Base-by-base conservation (phyloP, 2,329 filamentous ascomycete genomes). In the Alternaria sp. region DNA sequence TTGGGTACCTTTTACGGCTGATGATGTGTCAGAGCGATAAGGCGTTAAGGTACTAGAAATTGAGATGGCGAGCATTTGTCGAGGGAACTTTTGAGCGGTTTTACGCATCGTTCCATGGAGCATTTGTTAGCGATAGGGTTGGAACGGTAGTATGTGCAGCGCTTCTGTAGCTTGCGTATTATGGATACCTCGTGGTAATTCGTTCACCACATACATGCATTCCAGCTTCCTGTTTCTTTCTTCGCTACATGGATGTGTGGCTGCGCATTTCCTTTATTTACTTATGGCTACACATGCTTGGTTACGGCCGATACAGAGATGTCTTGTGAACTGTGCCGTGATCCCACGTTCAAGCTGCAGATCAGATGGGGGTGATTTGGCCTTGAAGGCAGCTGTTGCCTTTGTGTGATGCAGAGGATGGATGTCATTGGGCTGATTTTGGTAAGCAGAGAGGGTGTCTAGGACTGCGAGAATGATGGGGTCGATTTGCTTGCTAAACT, bases 1-100 rank as follows among this genome's bases (percentile, higher is more conserved):
- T 24, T 39, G 33, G 29, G 13, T 48, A 56, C 26, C 48, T 45
- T 33, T 24, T 57, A 48, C 46, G 58, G 60, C 42, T 60, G 46
- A 60, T 58, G 28, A 54, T 36, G 37, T 24, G 29, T 52, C 10
- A 60, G 48, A 69, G 57, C 61, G 52, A 56, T 26, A 61, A 61
- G 69, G 66, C 60, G 67, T 71, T 68, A 44, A 14, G 53, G 42
- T 23, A 56, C 41, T 8, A 49, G 56, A 29, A 66, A 62, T 14
- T 1, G 21, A 36, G 5, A 36, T 48, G n/a, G 28, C 21, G 44
- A 33, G 29, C 33, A 36, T 48, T 6, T 48, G 31, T 34, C 29
- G 10, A 23, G 13, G 17, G 9, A 23, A 23, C 3, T 34, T 48
- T 48, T 36, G 29, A 48, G 44, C 21, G 44, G 7, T 29, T 36